phyloP scores from a whole-genome alignment of 2,329 filamentous ascomycete genomes.

The Botryotinia narcissicola region DNA sequence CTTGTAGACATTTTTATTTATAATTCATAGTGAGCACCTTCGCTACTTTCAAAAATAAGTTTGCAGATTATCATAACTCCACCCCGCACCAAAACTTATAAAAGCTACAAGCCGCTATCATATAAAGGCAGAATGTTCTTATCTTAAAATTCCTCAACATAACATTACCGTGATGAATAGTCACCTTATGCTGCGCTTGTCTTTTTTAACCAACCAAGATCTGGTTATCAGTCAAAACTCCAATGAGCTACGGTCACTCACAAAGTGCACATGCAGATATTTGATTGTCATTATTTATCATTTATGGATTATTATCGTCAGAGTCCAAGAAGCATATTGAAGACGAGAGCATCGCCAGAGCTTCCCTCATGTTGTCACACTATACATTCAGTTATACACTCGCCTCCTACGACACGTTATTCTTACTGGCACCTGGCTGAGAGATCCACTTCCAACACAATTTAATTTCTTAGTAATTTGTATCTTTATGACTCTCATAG shows the following conservation, averaged over 20 bases:
- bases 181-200: no score
- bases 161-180: fast-evolving
- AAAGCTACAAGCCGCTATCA: fast-evolving
- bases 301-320: background rate
- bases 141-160: fast-evolving
- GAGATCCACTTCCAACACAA: background rate
- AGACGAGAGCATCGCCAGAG: background rate
- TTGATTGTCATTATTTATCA: background rate
- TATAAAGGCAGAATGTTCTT: background rate
- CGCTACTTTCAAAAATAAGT: fast-evolving
- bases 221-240: background rate
- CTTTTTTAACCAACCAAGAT: background rate
- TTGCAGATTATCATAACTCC: fast-evolving
- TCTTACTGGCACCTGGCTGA: background rate
- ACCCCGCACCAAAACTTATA: background rate
- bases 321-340: no score
- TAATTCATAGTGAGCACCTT: background rate
- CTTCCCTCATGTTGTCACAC: background rate
- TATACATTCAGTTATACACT: background rate
- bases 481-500: no score
- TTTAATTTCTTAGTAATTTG: no score
- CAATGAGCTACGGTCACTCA: background rate
- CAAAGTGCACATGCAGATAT: fast-evolving
- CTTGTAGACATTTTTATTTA: background rate
- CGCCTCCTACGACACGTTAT: fast-evolving